Base-by-base conservation (phyloP, 352 stramenopile genomes). In the Phytophthora podocarpi region DNA sequence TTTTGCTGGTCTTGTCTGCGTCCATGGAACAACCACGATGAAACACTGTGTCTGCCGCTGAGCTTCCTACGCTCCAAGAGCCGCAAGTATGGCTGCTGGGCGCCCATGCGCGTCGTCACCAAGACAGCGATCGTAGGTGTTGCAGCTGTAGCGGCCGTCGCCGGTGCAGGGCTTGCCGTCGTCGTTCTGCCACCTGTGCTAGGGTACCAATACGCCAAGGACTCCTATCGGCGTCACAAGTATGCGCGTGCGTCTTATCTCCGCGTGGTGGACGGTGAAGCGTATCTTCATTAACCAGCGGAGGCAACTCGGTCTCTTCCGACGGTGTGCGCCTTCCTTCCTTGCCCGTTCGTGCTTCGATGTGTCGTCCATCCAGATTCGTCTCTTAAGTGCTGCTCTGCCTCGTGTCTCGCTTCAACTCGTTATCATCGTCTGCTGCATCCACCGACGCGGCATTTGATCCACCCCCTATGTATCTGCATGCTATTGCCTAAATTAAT, bases 1-100 rank as follows among this genome's bases (percentile, higher is more conserved):
- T 95, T 95, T 34, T 95, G 86, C 61, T 95, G 86, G 86, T 74
- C 73, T 1, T 95, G 86, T 48, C 64, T 86, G n/a, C 81, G 83
- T 0, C 52, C 69, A 16, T 95, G 85, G 85, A 63, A 74, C 8
- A 67, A 61, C n/a, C 85, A 95, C 63, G 69, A 90, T 57, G 83
- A 93, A 65, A 89, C 72, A 34, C 42, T 95, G 46, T 95, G 85
- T 61, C 53, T 89, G 24, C 80, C 80, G 41, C 64, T 91, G 26
- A 66, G 76, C 12, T 93, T 95, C 48, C 54, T 88, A 21, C 68
- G 72, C 40, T 95, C 85, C 23, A 87, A 88, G 42, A 87, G 76
- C 72, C 70, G 58, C 42, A 84, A 79, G 23, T 86, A 73, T 32
- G 85, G 85, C 32, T 85, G 70, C 39, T 89, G 80, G 59, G 56